Evolutionary conservation across 345 rosid species (phyloP), one percentile per base, ranked within the genome.

Genomic region (Populus pruinosa): DNA sequence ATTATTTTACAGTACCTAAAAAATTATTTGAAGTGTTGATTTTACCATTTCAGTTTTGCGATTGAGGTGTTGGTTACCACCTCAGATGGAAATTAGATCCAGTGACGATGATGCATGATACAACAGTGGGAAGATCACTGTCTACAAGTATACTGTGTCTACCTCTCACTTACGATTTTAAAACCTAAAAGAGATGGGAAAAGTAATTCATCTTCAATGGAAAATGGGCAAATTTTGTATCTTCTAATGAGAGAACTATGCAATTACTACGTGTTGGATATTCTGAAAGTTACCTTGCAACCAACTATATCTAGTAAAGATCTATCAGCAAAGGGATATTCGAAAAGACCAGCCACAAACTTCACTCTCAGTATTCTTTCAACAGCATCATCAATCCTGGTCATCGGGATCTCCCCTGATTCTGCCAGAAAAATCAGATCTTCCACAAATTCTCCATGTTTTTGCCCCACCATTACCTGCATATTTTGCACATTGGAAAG

Each of bases 281-380:
- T 29, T 70, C 66, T 41, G 35, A 33, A 68, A 70, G 11, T 81
- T 81, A 91, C 95, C 95, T 87, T 85, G 89, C 98, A 91, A 74
- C 98, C 97, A 84, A 94, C 95, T 49, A 63, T 64, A 66, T 81
- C 79, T 27, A 92, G 86, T 85, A 93, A 87, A 72, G 92, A 89
- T 85, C 90, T 84, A 71, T 94, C 91, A 9, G 93, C 66, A 78
- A 90, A 85, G 73, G 97, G 98, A 81, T 86, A 55, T 84, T 93
- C 94, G 11, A 93, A 94, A 80, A 94, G 87, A 83, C 95, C 95
- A 72, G 94, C 87, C 39, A 90, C 83, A 79, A 90, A 93, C 84
- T 94, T 93, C 85, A 94, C 98, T 86, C 93, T 89, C 18, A 94
- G 87, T 83, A 94, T 93, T 80, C 95, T 85, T 78, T 89, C 92